Percentiles rank a stretch among this genome's conserved stretches.
These are phyloP conservation scores for Voacanga thouarsii DNA, from an alignment of 257 asterid genomes.

Conservation along the genomic window DNA sequence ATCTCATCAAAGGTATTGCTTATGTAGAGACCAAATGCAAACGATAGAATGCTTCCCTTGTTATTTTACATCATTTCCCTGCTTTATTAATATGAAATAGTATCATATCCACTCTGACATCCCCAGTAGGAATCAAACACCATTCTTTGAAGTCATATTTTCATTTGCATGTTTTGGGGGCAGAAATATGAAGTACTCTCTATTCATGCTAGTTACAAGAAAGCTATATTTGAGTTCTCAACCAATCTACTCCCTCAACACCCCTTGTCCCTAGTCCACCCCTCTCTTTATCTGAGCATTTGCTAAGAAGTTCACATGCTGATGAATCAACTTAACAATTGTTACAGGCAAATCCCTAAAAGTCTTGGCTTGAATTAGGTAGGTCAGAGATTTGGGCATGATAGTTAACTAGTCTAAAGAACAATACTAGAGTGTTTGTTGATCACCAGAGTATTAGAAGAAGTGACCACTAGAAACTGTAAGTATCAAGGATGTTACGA, in stretches of 20 bases:
- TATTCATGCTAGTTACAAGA: background rate
- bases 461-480: background rate
- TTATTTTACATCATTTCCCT: background rate
- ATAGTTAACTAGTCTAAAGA: background rate
- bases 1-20: background rate
- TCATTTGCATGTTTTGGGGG: too few relatives aligned
- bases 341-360: background rate
- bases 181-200: background rate
- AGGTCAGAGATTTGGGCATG: background rate
- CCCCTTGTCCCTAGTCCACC: background rate
- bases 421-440: background rate
- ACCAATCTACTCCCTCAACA: background rate
- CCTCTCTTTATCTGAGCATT: background rate
- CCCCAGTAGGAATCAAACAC: background rate
- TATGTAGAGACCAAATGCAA: background rate
- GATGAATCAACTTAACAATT: background rate
- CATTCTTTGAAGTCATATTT: background rate
- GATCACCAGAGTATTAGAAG: background rate
- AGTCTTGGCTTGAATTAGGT: background rate
- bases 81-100: background rate
- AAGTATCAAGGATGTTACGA: slow-evolving; percentile 1
- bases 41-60: background rate
- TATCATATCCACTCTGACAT: background rate
- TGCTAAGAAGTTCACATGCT: background rate
- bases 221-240: background rate